These are phyloP conservation scores for Aureoboletus auriporus DNA, from an alignment of 768 basidiomycete species.

Conservation along the genomic window DNA sequence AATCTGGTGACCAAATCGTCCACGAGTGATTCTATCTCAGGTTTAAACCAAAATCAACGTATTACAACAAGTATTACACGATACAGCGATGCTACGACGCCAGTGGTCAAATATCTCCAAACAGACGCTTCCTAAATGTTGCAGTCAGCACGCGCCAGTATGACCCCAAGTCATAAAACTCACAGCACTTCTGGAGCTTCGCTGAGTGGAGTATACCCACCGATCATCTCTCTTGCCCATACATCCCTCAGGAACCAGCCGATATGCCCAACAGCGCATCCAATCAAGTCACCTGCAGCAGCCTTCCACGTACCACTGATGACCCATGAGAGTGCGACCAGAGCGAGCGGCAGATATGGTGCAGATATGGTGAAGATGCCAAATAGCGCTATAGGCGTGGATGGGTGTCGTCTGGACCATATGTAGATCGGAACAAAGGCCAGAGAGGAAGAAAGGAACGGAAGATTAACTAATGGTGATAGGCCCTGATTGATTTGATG, in stretches of 20 bases:
- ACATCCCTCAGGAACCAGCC: slow-evolving; percentile 85
- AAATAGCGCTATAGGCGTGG: slow-evolving; percentile 93
- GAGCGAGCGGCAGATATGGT: slow-evolving; percentile 89
- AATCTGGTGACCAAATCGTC: too few relatives aligned
- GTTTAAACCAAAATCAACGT: neutral
- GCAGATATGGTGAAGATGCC: slow-evolving; percentile 93
- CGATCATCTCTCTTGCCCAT: slow-evolving; percentile 84
- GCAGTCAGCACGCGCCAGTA: slow-evolving; percentile 1
- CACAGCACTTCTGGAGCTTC: slow-evolving; percentile 70
- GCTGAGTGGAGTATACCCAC: slow-evolving; percentile 66
- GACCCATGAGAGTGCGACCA: slow-evolving; percentile 84
- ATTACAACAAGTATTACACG: slow-evolving; percentile 7
- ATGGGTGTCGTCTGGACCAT: slow-evolving; percentile 93
- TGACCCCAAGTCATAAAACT: slow-evolving; percentile 31
- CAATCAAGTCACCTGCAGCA: slow-evolving; percentile 76
- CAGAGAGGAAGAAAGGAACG: slow-evolving; percentile 88
- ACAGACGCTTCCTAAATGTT: slow-evolving; percentile 52
- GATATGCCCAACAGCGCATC: slow-evolving; percentile 83
- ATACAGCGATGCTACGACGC: neutral
- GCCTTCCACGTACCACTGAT: slow-evolving; percentile 82
- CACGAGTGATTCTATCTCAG: too few relatives aligned
- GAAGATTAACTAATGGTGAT: slow-evolving; percentile 86
- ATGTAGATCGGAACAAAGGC: slow-evolving; percentile 96
- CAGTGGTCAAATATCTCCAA: slow-evolving; percentile 47
- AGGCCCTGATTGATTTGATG: slow-evolving; percentile 45